phyloP scores from a whole-genome alignment of 1,139 yeast species.

The Arxiozyma slooffiae region DNA sequence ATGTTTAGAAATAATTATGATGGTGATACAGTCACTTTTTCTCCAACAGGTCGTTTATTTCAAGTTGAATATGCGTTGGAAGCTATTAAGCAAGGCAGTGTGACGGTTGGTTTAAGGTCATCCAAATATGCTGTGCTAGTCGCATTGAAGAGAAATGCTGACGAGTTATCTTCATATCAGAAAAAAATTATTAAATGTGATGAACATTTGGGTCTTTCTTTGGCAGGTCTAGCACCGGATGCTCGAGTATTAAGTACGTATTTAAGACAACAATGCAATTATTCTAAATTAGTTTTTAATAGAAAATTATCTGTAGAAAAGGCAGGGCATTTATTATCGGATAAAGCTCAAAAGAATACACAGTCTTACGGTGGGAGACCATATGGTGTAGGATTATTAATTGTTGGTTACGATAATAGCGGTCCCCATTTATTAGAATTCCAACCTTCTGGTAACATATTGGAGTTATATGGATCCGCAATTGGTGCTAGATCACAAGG shows the following conservation, averaged over 20 bases:
- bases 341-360: constrained; percentile 93
- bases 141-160: constrained; percentile 91
- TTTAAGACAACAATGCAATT: constrained; percentile 85
- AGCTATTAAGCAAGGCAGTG: constrained; percentile 96
- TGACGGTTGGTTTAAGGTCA: constrained; percentile 89
- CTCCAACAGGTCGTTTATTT: constrained; percentile 94
- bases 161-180: constrained; percentile 93
- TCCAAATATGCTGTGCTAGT: constrained; percentile 81
- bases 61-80: constrained; percentile 94
- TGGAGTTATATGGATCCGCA: constrained; percentile 88
- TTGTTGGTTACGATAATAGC: constrained; percentile 87
- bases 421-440: constrained; percentile 94
- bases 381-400: constrained; percentile 88
- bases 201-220: constrained; percentile 85
- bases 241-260: constrained; percentile 87
- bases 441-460: constrained; percentile 88
- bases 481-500: constrained; percentile 99
- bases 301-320: constrained; percentile 78
- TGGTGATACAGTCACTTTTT: constrained; percentile 93
- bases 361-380: constrained; percentile 96
- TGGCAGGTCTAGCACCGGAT: constrained; percentile 97
- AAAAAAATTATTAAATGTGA: constrained; percentile 87
- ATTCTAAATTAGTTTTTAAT: constrained; percentile 74
- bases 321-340: constrained; percentile 82
- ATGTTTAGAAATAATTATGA: constrained; percentile 95